Percentiles rank a stretch among this genome's conserved stretches.
phyloP scores from a whole-genome alignment of 2,329 filamentous ascomycete genomes.

The Lomentospora prolificans region DNA sequence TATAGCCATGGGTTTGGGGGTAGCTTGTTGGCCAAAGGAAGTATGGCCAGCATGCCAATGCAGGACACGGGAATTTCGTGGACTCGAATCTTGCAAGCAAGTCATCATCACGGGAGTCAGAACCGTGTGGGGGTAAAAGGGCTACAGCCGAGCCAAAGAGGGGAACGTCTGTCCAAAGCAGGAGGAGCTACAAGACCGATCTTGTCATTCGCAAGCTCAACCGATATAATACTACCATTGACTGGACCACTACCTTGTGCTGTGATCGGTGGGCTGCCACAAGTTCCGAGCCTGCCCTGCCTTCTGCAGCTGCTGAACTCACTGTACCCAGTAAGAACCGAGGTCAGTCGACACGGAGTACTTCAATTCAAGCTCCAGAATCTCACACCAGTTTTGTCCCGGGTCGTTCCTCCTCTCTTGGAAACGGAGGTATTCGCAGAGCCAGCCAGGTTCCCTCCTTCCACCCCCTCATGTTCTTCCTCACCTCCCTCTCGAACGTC shows the following conservation, averaged over 20 bases:
- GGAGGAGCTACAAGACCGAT: neutral
- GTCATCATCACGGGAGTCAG: neutral
- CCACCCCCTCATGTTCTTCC: slow-evolving; percentile 1
- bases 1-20: neutral
- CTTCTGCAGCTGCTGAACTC: neutral
- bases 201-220: neutral
- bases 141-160: neutral
- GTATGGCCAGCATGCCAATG: neutral
- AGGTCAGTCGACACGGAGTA: neutral
- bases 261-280: neutral
- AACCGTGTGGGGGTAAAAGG: neutral
- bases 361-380: neutral
- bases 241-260: neutral
- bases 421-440: neutral
- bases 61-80: neutral
- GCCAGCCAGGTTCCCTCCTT: neutral
- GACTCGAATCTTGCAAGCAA: neutral
- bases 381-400: neutral
- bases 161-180: neutral
- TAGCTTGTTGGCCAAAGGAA: neutral
- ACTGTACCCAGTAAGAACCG: neutral
- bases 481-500: neutral
- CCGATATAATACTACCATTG: neutral
- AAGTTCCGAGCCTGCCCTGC: neutral
- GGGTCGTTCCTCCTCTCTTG: neutral